A percentile compares a stretch with the other conserved stretches of the same genome.
phyloP scores from a whole-genome alignment of 176 grass and related monocot species.

The Raddia distichophylla region DNA sequence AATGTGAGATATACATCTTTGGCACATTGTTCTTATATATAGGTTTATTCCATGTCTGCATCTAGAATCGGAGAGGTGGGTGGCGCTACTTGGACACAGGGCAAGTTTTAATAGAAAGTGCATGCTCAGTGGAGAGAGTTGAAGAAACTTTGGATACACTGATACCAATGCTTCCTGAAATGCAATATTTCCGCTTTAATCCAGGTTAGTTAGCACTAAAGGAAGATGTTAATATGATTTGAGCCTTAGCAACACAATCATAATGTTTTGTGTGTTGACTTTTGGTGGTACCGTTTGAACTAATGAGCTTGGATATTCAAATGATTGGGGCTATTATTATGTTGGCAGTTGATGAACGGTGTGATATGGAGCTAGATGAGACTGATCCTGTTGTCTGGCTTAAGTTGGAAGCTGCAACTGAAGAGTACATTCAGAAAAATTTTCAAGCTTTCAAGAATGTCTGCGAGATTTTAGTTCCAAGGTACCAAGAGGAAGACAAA shows the following conservation, averaged over 20 bases:
- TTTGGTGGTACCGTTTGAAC: conserved; percentile 17
- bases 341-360: conserved; percentile 89
- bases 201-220: conserved; percentile 64
- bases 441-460: conserved; percentile 76
- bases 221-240: conserved; percentile 13
- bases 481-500: conserved; percentile 75
- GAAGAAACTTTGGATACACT: conserved; percentile 94
- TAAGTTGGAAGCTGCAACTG: conserved; percentile 91
- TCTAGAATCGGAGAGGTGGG: conserved; percentile 90
- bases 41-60: conserved; percentile 42
- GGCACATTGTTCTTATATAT: conserved; percentile 36
- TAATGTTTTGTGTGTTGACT: conserved; percentile 14
- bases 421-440: conserved; percentile 92
- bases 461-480: conserved; percentile 77
- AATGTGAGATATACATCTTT: conserved; percentile 41
- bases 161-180: conserved; percentile 94
- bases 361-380: conserved; percentile 96
- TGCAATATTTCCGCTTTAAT: conserved; percentile 98
- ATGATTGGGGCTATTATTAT: conserved; percentile 34
- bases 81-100: conserved; percentile 99
- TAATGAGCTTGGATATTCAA: conserved; percentile 22
- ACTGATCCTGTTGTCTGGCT: conserved; percentile 93
- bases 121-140: conserved; percentile 94
- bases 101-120: conserved; percentile 97
- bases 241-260: conserved; percentile 19